These are phyloP conservation scores for Diaporthe sp. DNA, from an alignment of 2,329 filamentous ascomycete species.

Conservation along the genomic window DNA sequence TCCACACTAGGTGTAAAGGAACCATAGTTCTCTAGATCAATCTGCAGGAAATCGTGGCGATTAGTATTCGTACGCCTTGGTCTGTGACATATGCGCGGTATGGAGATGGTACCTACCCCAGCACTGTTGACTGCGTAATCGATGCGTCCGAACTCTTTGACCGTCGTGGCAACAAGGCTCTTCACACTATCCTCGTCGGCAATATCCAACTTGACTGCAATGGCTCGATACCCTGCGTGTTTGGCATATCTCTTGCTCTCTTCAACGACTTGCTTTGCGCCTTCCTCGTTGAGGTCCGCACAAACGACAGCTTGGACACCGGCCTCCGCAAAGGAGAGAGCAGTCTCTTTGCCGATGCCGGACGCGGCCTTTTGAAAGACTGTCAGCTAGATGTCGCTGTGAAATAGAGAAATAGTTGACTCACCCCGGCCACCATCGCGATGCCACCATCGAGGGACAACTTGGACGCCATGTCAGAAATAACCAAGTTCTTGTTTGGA, in stretches of 20 bases:
- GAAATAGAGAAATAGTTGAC: neutral
- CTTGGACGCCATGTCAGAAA: neutral
- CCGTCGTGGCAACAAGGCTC: neutral
- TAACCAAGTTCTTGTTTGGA: no score
- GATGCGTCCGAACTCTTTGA: conserved; percentile 26
- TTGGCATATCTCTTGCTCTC: conserved; percentile 19
- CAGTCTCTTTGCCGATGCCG: conserved; percentile 35
- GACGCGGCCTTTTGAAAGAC: neutral
- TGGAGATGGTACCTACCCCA: neutral
- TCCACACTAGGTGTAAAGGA: no score
- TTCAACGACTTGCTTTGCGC: conserved; percentile 9
- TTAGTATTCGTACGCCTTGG: no score
- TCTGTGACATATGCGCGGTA: no score
- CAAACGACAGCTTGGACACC: conserved; percentile 30
- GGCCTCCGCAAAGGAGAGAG: conserved; percentile 28
- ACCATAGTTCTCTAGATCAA: no score
- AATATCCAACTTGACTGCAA: conserved; percentile 15
- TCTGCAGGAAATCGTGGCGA: no score
- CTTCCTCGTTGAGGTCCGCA: conserved; percentile 34
- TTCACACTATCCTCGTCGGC: conserved; percentile 3
- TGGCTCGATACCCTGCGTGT: neutral
- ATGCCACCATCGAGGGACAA: conserved; percentile 17
- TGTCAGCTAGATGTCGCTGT: neutral
- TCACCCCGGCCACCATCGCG: conserved; percentile 25
- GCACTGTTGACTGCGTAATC: conserved; percentile 36